A percentile compares a stretch with the other conserved stretches of the same genome.
Evolutionary conservation across 495 filamentous ascomycete genomes (phyloP).

Genomic region (Cryomyces antarcticus): DNA sequence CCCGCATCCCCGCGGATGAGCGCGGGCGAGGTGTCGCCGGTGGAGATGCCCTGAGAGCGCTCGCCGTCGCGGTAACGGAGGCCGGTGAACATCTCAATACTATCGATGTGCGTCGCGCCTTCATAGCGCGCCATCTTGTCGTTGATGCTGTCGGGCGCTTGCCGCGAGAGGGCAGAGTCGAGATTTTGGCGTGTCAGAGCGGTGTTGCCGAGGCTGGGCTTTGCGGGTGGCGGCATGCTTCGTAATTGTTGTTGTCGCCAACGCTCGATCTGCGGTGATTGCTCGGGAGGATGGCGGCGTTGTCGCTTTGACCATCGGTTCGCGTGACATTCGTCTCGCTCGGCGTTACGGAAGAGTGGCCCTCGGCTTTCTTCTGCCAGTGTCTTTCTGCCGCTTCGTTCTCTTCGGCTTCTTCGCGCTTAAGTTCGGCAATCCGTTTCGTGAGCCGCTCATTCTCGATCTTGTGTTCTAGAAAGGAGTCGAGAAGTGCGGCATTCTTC

Average conservation of each 20-base stretch:
- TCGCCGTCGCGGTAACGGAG: constrained; percentile 78
- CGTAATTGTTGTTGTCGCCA: constrained; percentile 10
- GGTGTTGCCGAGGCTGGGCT: constrained; percentile 35
- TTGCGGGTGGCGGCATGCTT: constrained; percentile 49
- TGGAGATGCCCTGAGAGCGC: constrained; percentile 70
- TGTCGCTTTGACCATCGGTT: background rate
- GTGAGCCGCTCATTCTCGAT: constrained; percentile 84
- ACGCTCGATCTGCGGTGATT: too few species aligned
- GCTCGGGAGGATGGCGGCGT: background rate
- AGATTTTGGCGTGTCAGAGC: constrained; percentile 59
- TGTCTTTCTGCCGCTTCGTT: constrained; percentile 27
- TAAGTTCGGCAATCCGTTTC: constrained; percentile 67
- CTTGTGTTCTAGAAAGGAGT: constrained; percentile 93
- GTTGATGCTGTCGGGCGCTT: constrained; percentile 47
- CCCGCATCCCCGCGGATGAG: constrained; percentile 74
- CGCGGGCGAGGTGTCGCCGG: constrained; percentile 56
- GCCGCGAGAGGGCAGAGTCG: constrained; percentile 52
- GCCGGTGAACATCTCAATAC: constrained; percentile 86
- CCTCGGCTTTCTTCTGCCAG: constrained; percentile 32
- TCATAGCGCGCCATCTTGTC: constrained; percentile 64
- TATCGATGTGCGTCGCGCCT: constrained; percentile 55
- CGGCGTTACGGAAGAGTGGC: constrained; percentile 30
- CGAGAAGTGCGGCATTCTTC: constrained; percentile 61
- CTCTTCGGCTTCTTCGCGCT: constrained; percentile 71
- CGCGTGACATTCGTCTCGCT: constrained; percentile 20